Base-by-base conservation (phyloP, 2,329 filamentous ascomycete genomes). In the Triangularia verruculosa region DNA sequence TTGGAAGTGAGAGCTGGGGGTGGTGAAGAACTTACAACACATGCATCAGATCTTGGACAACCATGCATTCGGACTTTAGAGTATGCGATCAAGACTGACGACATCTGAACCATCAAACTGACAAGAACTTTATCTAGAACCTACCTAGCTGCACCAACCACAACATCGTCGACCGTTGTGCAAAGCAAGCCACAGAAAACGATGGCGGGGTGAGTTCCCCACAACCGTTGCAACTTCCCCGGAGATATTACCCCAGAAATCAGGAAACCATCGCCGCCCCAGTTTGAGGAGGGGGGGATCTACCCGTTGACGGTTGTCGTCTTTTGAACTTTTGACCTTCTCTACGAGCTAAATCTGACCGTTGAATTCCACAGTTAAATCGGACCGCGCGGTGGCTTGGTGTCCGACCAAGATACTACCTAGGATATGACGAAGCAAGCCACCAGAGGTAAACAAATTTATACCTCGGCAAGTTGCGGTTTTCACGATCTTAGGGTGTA, bases 371-470 rank as follows among this genome's bases (percentile, higher is more conserved):
- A 39, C 5, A 20, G 20, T 43, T 43, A 58, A 57, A 58, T 58
- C 32, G 56, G 56, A 58, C 56, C 56, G 56, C 56, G n/a, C 56
- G 56, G 56, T 13, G 56, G 56, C 56, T 58, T 58, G 56, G 28
- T 34, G 20, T 20, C 20, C 15, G 15, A 47, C 39, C 39, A 47
- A 47, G 39, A 47, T 9, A 9, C n/a, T n/a, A n/a, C n/a, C 39
- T 6, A 47, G 39, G 39, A 17, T 5, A 43, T 43, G 34, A 17
- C 17, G 13, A 17, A 9, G n/a, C 39, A 20, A 20, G n/a, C 7
- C 5, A 47, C 7, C 3, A 20, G 11, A 47, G 12, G 39, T 20
- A 20, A 47, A 47, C 39, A 47, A 20, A 1, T 4, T 3, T 2
- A 9, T 9, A 2, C 20, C 17, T 47, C 39, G 39, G 39, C n/a